Percentiles rank a stretch among this genome's conserved stretches.
phyloP scores from a whole-genome alignment of 805 yeast species.

The Sugiyamaella chiloensis region DNA sequence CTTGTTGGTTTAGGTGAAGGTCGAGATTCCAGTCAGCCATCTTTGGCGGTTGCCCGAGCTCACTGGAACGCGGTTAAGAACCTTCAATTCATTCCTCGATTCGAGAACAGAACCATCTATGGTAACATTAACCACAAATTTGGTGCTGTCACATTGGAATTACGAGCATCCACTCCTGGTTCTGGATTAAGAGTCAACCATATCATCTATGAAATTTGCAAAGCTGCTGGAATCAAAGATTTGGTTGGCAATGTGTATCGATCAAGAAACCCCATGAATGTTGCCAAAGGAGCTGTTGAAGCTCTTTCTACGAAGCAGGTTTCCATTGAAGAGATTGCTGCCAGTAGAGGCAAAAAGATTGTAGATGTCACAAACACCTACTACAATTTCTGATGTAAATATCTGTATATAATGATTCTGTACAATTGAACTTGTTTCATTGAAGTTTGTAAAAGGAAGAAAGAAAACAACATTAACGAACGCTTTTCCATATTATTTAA shows the following conservation, averaged over 20 bases:
- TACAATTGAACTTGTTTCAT: too few relatives aligned
- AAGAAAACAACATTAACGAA: too few relatives aligned
- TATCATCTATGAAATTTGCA: conserved; percentile 84
- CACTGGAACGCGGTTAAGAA: conserved; percentile 93
- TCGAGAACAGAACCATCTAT: conserved; percentile 85
- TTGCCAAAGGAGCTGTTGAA: conserved; percentile 82
- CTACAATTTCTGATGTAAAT: conserved; percentile 41
- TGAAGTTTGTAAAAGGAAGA: too few relatives aligned
- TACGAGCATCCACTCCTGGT: conserved; percentile 89
- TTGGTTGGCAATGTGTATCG: conserved; percentile 87
- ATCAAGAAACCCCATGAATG: conserved; percentile 93
- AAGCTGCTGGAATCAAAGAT: conserved; percentile 91
- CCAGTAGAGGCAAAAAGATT: conserved; percentile 89
- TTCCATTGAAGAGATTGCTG: conserved; percentile 82
- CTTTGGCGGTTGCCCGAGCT: conserved; percentile 76
- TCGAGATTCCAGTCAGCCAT: conserved; percentile 72
- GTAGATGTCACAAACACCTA: conserved; percentile 90
- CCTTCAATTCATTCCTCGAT: conserved; percentile 74
- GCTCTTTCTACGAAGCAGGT: conserved; percentile 73
- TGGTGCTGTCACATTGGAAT: conserved; percentile 79
- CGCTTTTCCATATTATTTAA: too few relatives aligned
- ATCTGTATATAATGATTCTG: too few relatives aligned
- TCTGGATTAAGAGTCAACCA: conserved; percentile 91
- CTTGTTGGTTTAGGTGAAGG: conserved; percentile 96
- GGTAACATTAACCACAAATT: conserved; percentile 79